Conservation (phyloP, 2,329 filamentous ascomycete species). For the Fusarium odoratissimum region DNA sequence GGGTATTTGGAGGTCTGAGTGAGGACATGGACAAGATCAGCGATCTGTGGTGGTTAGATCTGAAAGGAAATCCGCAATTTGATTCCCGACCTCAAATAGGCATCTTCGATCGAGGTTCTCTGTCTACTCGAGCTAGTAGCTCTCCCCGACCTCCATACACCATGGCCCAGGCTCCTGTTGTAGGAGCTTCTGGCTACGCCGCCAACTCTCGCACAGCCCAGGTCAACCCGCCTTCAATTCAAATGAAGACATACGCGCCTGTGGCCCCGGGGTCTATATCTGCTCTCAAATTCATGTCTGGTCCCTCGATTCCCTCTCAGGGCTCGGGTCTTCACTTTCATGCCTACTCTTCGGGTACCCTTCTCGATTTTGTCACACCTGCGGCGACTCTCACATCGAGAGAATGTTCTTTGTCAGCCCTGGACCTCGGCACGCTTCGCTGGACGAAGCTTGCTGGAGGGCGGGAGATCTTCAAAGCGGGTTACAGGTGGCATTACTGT, state of each 20-base stretch:
- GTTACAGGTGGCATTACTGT: conserved; percentile 99
- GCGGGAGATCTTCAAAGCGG: conserved; percentile 88
- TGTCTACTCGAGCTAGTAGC: conserved; percentile 55
- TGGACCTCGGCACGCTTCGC: conserved; percentile 86
- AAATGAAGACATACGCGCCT: conserved; percentile 79
- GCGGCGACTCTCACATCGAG: conserved; percentile 86
- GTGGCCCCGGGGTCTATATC: conserved; percentile 91
- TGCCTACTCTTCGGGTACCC: conserved; percentile 89
- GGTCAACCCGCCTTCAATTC: conserved; percentile 73
- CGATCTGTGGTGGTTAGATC: conserved; percentile 96
- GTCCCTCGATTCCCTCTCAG: conserved; percentile 86
- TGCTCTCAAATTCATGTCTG: conserved; percentile 84
- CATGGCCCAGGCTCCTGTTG: conserved; percentile 60
- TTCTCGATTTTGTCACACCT: conserved; percentile 94
- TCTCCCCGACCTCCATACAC: conserved; percentile 66
- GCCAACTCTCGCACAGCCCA: conserved; percentile 76
- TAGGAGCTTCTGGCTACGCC: conserved; percentile 72
- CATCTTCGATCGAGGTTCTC: conserved; percentile 60
- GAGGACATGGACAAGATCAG: conserved; percentile 97
- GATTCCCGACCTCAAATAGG: conserved; percentile 73
- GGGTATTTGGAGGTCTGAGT: conserved; percentile 95
- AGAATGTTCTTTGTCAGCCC: conserved; percentile 89
- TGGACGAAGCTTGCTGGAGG: conserved; percentile 98
- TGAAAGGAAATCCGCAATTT: conserved; percentile 90
- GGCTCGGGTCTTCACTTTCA: conserved; percentile 95